Conservation (phyloP, 352 stramenopile species). For the Phytophthora megakarya region DNA sequence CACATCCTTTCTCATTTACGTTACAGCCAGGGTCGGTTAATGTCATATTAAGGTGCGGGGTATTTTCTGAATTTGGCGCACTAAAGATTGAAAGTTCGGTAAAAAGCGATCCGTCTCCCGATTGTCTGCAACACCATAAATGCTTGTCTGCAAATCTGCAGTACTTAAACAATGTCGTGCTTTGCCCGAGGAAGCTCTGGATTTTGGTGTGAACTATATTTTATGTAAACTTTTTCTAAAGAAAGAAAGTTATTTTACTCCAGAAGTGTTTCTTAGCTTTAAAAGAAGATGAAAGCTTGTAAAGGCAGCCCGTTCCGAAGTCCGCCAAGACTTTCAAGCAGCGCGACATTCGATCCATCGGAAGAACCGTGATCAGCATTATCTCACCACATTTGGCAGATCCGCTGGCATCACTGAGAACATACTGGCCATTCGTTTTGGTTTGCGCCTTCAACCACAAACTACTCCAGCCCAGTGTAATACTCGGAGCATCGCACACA, state of each 20-base stretch:
- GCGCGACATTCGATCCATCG: constrained; percentile 24
- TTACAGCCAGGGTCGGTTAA: background rate
- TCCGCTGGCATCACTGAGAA: constrained; percentile 38
- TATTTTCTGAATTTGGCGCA: background rate
- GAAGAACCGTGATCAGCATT: constrained; percentile 40
- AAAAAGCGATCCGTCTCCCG: no score
- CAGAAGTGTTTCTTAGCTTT: no score
- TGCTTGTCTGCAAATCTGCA: no score
- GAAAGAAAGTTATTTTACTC: no score
- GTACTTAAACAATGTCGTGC: no score
- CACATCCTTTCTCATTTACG: background rate
- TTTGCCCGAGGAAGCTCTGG: no score
- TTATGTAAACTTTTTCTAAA: no score
- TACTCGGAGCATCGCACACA: constrained; percentile 17
- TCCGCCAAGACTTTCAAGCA: constrained; percentile 36
- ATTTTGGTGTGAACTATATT: no score
- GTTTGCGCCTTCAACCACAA: constrained; percentile 27
- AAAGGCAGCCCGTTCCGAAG: no score
- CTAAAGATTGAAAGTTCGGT: background rate
- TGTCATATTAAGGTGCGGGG: background rate
- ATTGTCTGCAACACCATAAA: no score
- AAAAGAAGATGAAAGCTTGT: no score
- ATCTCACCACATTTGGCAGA: constrained; percentile 37
- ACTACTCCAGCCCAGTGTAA: constrained; percentile 40
- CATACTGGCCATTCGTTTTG: constrained; percentile 13